Percentiles rank a stretch among this genome's conserved stretches.
Evolutionary conservation across 148 eudicot species (phyloP).

Genomic region (Rhododendron simsii): DNA sequence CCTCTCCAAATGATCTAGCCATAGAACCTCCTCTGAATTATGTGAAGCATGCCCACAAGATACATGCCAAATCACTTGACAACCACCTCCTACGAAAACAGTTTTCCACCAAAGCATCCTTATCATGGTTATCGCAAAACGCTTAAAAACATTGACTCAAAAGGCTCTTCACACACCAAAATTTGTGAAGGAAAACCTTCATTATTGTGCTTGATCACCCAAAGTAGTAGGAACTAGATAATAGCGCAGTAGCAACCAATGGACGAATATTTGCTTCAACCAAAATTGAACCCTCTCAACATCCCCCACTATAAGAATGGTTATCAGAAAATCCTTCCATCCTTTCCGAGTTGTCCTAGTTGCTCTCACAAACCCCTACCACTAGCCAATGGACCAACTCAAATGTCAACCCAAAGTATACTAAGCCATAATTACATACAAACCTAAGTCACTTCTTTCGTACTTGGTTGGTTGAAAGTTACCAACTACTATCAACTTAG

Average conservation of each 20-base stretch:
- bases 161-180: not conserved
- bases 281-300: not conserved
- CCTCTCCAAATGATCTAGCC: not conserved
- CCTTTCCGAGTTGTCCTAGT: not conserved
- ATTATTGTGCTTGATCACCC: not conserved
- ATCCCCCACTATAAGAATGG: not conserved
- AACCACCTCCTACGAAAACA: not conserved
- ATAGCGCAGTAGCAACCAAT: not conserved
- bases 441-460: not conserved
- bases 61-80: not conserved
- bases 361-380: not conserved
- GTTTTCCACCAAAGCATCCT: not conserved
- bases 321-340: not conserved
- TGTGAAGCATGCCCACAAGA: not conserved
- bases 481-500: not conserved
- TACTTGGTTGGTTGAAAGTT: not conserved
- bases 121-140: not conserved
- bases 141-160: not conserved
- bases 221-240: not conserved
- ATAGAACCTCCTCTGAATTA: not conserved
- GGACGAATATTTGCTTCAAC: not conserved
- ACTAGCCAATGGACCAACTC: slow-evolving; percentile 2
- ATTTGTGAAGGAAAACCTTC: not conserved
- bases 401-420: not conserved
- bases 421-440: not conserved